Base-by-base conservation (phyloP, 2,329 filamentous ascomycete genomes). In the Pyricularia grisea region DNA sequence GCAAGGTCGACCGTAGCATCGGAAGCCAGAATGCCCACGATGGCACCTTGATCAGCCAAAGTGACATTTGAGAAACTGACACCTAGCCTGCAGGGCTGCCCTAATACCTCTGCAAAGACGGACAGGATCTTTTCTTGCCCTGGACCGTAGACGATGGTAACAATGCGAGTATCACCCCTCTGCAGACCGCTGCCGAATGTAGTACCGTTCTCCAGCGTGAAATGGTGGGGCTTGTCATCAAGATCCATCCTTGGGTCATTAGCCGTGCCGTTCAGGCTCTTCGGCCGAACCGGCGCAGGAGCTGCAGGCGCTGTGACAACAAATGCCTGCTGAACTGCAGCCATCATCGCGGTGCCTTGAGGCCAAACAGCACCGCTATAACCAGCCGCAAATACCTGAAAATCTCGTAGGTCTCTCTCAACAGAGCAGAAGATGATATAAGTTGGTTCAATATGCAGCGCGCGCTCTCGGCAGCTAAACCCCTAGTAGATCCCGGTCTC, bases 91-190 rank as follows among this genome's bases (percentile, higher is more conserved):
- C 86, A 90, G 25, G 89, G 86, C 76, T 93, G 92, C 17, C 92
- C 92, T 61, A 95, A 80, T 9, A 94, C 89, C 74, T 94, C 91
- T 30, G 92, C 92, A 73, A 94, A 91, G 42, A 92, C 81, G 27
- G 87, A 86, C 31, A 94, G 88, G 71, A 95, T 92, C 60, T 85
- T 84, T 70, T 94, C 90, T 76, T 94, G 91, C 23, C 87, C 89
- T 27, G 82, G 82, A 12, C 90, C 88, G 77, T 90, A 92, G 23
- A 94, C 79, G 70, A 95, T 87, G 42, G 88, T 85, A 31, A 87
- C 86, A 66, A 85, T 87, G 69, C 87, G 82, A 10, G 81, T 81
- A 73, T 89, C 87, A 30, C 87, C 87, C 55, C 77, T 79, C 70
- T 81, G 80, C 9, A 85, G 79, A 4, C 81, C 81, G 67, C 81